Evolutionary conservation across 2,329 filamentous ascomycete genomes (phyloP), one percentile per base, ranked within the genome.

Genomic region (Aspergillus ochraceus): DNA sequence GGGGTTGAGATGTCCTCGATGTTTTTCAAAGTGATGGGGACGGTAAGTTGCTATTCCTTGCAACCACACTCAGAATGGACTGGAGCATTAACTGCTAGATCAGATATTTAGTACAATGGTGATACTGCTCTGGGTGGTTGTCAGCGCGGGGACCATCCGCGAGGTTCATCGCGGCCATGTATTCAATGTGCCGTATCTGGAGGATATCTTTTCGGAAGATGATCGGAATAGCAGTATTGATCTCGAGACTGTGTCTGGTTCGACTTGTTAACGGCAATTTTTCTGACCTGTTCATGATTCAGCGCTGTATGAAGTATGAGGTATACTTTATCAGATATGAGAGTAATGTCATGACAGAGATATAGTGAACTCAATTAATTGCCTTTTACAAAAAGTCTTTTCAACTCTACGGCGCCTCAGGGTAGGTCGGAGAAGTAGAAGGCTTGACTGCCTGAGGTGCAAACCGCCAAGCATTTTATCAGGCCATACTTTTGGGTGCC

Each of bases 21-120:
- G 12, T 86, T 87, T 68, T 86, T 86, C 67, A 76, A 74, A 36
- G 77, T 86, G 0, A 66, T 86, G 3, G 83, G 84, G 6, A 85
- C 82, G 14, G 70, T 76, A 65, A 26, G 68, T 68, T 26, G 8
- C 20, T 22, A 3, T 36, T 4, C 4, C 12, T 24, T 47, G 45
- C 17, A 8, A 17, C 36, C 2, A 3, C 4, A 4, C 5, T 3
- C 5, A 5, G 19, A 2, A 2, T 24, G 3, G 19, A 19, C 22
- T 47, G 11, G 22, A 11, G 9, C 19, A 22, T 8, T 47, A 3
- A 22, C 20, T 22, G 11, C 12, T 3, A 1, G 45, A 2, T 14
- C 12, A 47, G 45, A 20, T 47, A 24, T 47, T 47, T 14, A 47
- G 45, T 5, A 24, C 12, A 3, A 24, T 47, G 19, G 22, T 24